Percentiles rank a stretch among this genome's conserved stretches.
Conservation (phyloP, 148 eudicot species). For the Silene latifolia region DNA sequence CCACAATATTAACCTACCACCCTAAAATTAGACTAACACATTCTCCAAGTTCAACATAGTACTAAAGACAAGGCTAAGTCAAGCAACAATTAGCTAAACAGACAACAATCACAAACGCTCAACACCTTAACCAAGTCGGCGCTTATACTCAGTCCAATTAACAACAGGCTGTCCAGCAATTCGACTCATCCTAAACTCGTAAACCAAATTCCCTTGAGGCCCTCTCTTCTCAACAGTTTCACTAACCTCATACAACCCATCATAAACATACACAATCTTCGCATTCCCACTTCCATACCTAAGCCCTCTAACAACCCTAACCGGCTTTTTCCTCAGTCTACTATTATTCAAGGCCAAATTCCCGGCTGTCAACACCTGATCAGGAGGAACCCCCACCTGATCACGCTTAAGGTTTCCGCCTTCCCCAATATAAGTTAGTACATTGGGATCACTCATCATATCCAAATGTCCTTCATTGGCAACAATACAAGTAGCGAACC, state of each 20-base stretch:
- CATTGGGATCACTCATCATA: conserved; percentile 26
- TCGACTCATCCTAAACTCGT: conserved; percentile 2
- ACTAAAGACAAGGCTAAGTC: no score
- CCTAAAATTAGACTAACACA: neutral
- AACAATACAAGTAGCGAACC: conserved; percentile 46
- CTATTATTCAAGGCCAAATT: conserved; percentile 56
- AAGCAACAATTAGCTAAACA: no score
- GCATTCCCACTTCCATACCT: neutral
- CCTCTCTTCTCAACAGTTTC: conserved; percentile 5
- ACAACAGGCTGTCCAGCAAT: neutral
- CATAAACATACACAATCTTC: conserved; percentile 12
- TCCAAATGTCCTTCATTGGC: conserved; percentile 46
- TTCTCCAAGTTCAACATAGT: no score
- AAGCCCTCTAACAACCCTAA: conserved; percentile 46
- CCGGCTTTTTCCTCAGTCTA: conserved; percentile 31
- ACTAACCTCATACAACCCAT: conserved; percentile 6
- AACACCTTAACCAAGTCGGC: neutral
- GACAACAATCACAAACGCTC: no score
- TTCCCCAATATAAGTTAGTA: conserved; percentile 44
- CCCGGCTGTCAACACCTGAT: conserved; percentile 50
- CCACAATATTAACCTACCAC: neutral
- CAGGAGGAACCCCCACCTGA: conserved; percentile 27
- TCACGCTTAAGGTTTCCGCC: conserved; percentile 35
- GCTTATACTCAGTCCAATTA: conserved; percentile 1
- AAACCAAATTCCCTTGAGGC: neutral